Evolutionary conservation across 768 basidiomycete species (phyloP), one percentile per base, ranked within the genome.

Genomic region (Naganishia onofrii): DNA sequence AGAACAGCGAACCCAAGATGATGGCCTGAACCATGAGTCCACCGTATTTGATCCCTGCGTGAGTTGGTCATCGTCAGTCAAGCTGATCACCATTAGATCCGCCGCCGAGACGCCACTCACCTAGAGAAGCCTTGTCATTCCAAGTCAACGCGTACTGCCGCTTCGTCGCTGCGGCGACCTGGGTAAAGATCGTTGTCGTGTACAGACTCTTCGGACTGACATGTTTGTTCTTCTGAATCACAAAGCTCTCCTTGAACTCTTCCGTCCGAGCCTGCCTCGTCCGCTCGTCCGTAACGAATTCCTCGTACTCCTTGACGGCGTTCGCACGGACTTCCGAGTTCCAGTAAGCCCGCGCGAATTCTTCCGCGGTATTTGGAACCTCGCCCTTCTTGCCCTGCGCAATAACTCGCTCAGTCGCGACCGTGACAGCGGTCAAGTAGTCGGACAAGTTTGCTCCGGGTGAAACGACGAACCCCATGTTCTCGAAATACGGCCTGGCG

Each of bases 1-100:
- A 74, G 67, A 74, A 74, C 63, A 76, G 55, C 9, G 71, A 71
- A 52, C 74, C 73, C 34, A 74, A 54, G 63, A 74, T 76, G 57
- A 76, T 68, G 21, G 74, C 69, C 55, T 74, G 74, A 57, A 73
- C 58, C 67, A 73, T 66, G 36, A 51, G 69, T 32, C 68, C 68
- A 46, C 68, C 68, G 31, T 58, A 32, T 48, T 70, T 70, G 69
- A 72, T 72, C 36, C 51, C 53, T 55, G 53, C 28, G 28, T 55
- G 13, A 23, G 28, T 55, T 55, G 53, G 23, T 9, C 53, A 55
- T 55, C 53, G 28, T 36, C 12, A 36, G 34, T 36, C 34, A 12
- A 36, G 34, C 34, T 36, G 34, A 36, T 55, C 53, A 55, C 53
- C 53, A 26, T 23, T 23, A 55, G 53, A 55, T 55, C 23, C 19